Evolutionary conservation across 2,329 filamentous ascomycete species (phyloP), one percentile per base, ranked within the genome.

Genomic region (Verticillium longisporum): DNA sequence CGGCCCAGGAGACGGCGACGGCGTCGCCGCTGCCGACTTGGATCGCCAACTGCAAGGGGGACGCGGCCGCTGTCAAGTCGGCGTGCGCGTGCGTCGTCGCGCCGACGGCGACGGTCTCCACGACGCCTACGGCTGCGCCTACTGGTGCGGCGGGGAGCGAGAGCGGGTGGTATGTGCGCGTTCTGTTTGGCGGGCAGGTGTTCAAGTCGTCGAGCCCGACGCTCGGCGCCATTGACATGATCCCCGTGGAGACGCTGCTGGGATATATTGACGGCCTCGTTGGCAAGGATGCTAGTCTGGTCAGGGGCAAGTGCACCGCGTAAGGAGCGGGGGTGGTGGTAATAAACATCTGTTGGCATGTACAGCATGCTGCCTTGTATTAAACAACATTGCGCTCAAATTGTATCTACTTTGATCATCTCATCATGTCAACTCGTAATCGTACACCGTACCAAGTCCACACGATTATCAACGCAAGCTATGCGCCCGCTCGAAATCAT

Each of bases 251-350:
- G 65, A 83, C 76, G 0, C 73, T 94, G 55, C 68, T 94, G 62
- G 81, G 68, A 0, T 94, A 94, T 71, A 80, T 94, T 66, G 89
- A 92, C 71, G 87, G 83, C 0, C 70, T 94, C 60, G 86, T 89
- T 0, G 90, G 91, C 0, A 65, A 71, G 26, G 69, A 75, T 50
- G 82, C 77, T 0, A 75, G 72, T 58, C 66, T 79, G 32, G 73
- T 85, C 10, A 73, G 75, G 64, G 73, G 71, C 26, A 69, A 70
- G 56, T 75, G 72, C 61, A 62, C n/a, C 18, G 45, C 45, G 11
- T 50, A 18, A 50, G 4, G 45, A 11, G 18, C 6, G 18, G n/a
- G 11, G 18, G 7, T 10, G n/a, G 21, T n/a, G 7, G n/a, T 7
- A 10, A 26, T 50, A 21, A 50, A 21, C 37, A 14, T 26, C 15